Evolutionary conservation across 140 eudicot genomes (phyloP).

Genomic region (Erigeron philadelphicus): DNA sequence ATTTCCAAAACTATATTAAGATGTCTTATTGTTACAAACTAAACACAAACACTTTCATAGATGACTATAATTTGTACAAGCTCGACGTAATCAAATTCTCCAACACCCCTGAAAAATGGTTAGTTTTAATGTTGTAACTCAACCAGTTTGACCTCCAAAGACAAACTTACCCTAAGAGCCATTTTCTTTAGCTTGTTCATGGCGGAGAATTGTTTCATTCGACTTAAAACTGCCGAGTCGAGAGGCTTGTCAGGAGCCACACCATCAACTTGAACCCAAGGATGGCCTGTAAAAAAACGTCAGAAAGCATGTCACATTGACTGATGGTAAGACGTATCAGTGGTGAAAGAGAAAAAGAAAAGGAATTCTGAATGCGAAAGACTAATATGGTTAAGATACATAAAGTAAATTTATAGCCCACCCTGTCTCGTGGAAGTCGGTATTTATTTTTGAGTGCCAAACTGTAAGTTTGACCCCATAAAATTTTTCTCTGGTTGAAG

Average conservation of each 20-base stretch:
- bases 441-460: no score
- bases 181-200: constrained; percentile 88
- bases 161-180: constrained; percentile 78
- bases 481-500: no score
- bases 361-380: neutral
- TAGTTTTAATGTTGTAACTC: neutral
- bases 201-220: constrained; percentile 86
- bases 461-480: no score
- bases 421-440: no score
- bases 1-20: constrained; percentile 9
- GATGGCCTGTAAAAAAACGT: constrained; percentile 56
- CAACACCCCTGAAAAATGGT: neutral
- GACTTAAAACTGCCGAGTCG: constrained; percentile 83
- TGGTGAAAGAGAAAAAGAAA: neutral
- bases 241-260: constrained; percentile 92
- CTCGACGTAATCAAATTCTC: neutral
- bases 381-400: neutral
- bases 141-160: constrained; percentile 8
- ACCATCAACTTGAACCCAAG: constrained; percentile 83
- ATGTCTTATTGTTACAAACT: neutral
- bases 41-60: neutral
- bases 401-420: no score
- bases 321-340: neutral
- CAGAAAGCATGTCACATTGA: constrained; percentile 1
- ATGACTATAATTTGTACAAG: neutral